Evolutionary conservation across 2,329 filamentous ascomycete genomes (phyloP), one percentile per base, ranked within the genome.

Genomic region (Xylariomycetidae sp.): DNA sequence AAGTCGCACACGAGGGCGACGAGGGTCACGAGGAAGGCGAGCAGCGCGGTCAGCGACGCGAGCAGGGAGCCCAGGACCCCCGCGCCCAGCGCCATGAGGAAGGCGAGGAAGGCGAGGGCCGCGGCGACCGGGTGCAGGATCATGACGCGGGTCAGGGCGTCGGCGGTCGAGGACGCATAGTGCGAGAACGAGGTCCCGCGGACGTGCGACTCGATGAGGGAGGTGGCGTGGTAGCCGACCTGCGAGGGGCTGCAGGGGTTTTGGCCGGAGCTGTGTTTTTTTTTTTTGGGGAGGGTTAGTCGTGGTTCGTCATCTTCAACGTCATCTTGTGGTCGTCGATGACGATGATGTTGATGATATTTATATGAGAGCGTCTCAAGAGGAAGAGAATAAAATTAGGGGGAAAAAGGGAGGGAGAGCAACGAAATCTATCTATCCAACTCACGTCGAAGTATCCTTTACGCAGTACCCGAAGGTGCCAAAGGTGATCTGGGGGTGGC

Each of bases 401-500:
- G 10, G 6, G 26, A 6, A 5, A 25, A 10, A 9, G 19, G 15
- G 13, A n/a, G 6, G 4, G 17, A n/a, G 19, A 51, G 20, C 8
- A n/a, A 23, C n/a, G 8, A 23, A 23, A n/a, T n/a, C n/a, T n/a
- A n/a, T n/a, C n/a, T n/a, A n/a, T n/a, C n/a, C n/a, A n/a, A n/a
- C 49, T 40, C 37, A 51, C 49, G 36, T 13, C 4, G 18, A 18
- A 8, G 37, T 31, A 25, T 48, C 36, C 9, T 34, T 16, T 6
- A 41, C 40, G 44, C 68, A 72, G 45, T 63, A 64, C 6, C 68
- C 68, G 41, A 69, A 70, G 5, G 63, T 67, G 15, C 68, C 68
- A 40, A 70, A 70, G 6, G 51, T 53, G 8, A 57, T 33, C 48
- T 40, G 36, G 37, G 56, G 50, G 31, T 40, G 33, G 14, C 38